phyloP scores from a whole-genome alignment of 176 grass and related monocot species.

The Raddia guianensis region DNA sequence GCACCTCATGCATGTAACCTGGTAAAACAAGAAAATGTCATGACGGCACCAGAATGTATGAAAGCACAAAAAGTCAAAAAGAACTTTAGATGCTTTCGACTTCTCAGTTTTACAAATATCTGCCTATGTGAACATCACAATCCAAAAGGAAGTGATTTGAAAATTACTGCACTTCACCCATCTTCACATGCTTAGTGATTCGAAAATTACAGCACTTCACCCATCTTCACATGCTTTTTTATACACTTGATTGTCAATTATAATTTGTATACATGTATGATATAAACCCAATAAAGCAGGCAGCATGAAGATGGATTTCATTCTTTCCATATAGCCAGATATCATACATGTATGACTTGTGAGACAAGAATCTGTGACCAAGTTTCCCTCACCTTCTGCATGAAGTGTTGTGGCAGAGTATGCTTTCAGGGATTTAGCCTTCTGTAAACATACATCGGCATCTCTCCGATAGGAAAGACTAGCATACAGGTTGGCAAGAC shows the following conservation, averaged over 20 bases:
- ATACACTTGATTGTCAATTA: background rate
- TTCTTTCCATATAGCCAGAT: background rate
- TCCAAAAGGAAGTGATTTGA: conserved; percentile 11
- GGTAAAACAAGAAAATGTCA: conserved; percentile 4
- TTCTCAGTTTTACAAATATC: background rate
- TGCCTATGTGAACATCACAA: background rate
- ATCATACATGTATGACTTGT: background rate
- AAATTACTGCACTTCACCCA: background rate
- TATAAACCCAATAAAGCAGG: conserved; percentile 5
- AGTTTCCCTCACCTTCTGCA: conserved; percentile 61
- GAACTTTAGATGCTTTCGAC: background rate
- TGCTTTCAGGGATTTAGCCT: conserved; percentile 72
- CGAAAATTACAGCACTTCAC: background rate
- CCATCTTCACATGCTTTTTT: background rate
- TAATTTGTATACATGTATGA: conserved; percentile 14
- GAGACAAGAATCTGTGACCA: background rate
- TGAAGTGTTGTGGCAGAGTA: conserved; percentile 76
- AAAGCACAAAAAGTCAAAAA: background rate
- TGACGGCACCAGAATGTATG: background rate
- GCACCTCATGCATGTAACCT: conserved; percentile 70
- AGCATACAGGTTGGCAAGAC: conserved; percentile 89
- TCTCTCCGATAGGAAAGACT: conserved; percentile 90
- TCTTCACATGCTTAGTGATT: background rate
- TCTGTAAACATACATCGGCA: conserved; percentile 95
- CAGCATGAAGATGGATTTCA: conserved; percentile 16